Conservation (phyloP, 2,329 filamentous ascomycete genomes). For the Tolypocladium ophioglossoides region DNA sequence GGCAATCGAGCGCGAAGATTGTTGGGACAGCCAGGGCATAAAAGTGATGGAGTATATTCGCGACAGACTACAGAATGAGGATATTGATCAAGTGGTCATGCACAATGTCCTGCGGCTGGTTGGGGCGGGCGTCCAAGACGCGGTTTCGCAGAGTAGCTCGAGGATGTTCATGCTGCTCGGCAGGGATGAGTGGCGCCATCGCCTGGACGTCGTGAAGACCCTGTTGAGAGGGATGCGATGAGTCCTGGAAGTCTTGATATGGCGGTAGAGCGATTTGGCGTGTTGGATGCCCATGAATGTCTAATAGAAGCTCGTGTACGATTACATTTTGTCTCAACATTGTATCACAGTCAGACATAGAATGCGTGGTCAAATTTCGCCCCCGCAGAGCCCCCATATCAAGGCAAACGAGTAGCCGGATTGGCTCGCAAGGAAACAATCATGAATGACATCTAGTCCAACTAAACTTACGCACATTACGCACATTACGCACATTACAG, state of each 20-base stretch:
- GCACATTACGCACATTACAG: neutral
- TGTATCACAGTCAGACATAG: neutral
- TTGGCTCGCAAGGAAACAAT: neutral
- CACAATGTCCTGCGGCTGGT: conserved; percentile 21
- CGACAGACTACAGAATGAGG: conserved; percentile 5
- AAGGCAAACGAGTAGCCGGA: neutral
- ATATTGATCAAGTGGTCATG: conserved; percentile 8
- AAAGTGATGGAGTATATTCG: conserved; percentile 10
- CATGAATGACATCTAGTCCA: neutral
- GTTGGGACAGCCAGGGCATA: conserved; percentile 6
- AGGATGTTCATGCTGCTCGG: conserved; percentile 23
- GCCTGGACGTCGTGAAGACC: conserved; percentile 12
- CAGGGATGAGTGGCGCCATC: conserved; percentile 21
- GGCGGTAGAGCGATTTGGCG: neutral
- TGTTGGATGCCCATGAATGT: neutral
- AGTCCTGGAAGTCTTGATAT: neutral
- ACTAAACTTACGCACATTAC: no score
- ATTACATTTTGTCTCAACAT: neutral
- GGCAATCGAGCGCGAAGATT: conserved; percentile 7
- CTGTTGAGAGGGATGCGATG: conserved; percentile 4
- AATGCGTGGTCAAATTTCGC: no score
- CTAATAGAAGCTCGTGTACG: neutral
- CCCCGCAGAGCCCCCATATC: no score
- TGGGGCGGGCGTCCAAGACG: conserved; percentile 17
- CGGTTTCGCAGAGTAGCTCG: conserved; percentile 16